Evolutionary conservation across 2,329 filamentous ascomycete species (phyloP), one percentile per base, ranked within the genome.

Genomic region (Neoascochyta sp.): DNA sequence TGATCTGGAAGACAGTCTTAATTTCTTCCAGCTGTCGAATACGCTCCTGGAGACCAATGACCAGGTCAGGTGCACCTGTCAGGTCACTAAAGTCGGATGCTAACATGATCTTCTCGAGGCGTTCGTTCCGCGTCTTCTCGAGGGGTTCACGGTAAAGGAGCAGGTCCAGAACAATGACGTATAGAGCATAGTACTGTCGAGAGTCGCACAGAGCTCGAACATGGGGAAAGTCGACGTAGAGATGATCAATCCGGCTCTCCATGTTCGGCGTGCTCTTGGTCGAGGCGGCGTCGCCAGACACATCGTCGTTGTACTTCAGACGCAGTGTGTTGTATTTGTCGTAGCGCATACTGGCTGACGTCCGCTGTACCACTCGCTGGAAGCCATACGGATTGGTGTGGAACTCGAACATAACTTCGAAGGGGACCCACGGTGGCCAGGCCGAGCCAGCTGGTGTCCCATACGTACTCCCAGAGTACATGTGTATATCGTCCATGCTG

Each of bases 391-490:
- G 90, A 60, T 94, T 89, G 5, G 84, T 76, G 44, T 90, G 73
- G 63, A 95, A 98, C 62, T 96, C 89, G 53, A 95, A 95, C 83
- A 98, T 95, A 50, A 95, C 86, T 65, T 99, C 92, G 68, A 98
- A 83, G 0, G 92, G 92, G 25, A 96, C 86, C 92, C 92, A 99
- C 1, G 92, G 92, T 8, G 92, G 92, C 92, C 93, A 99, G 10
- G 86, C 81, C 3, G 88, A 86, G 7, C 87, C 87, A 19, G 77
- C 74, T 22, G 86, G 80, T 16, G 88, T 83, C 20, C 93, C 93
- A 54, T 98, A 98, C 37, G 81, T 83, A 63, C 90, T 95, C 30
- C 88, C 90, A 13, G 90, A 89, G 60, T 98, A 96, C 72, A 95
- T 83, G 30, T 92, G 88, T 30, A 95, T 74, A 43, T 93, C 78